Percentiles rank a stretch among this genome's conserved stretches.
Evolutionary conservation across 1,284 basidiomycete genomes (phyloP).

Genomic region (Ustilago cynodontis): DNA sequence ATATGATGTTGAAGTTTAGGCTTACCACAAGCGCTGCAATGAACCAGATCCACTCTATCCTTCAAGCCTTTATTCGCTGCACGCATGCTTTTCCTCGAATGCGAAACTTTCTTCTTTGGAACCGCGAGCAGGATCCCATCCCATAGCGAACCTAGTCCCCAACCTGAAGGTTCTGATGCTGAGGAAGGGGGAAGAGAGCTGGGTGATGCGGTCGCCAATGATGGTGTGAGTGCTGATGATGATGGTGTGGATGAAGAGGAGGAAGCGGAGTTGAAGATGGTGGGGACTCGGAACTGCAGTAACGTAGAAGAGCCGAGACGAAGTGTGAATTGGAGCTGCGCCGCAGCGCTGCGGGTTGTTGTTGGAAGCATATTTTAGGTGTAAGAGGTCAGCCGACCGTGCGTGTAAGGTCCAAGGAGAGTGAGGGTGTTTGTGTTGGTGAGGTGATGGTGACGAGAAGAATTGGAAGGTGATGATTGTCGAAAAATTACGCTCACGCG

Average conservation of each 20-base stretch:
- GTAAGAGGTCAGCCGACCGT: not conserved
- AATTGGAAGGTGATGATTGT: not conserved
- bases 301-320: not conserved
- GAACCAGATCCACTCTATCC: conserved; percentile 82
- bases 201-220: conserved; percentile 10
- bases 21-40: conserved; percentile 23
- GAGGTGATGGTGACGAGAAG: conserved; percentile 2
- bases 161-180: not conserved
- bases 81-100: conserved; percentile 94
- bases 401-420: not conserved
- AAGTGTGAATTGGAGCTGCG: conserved; percentile 11
- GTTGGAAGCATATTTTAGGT: conserved; percentile 13
- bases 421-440: not conserved
- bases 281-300: conserved; percentile 7
- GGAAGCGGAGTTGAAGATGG: not conserved
- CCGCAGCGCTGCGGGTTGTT: conserved; percentile 2
- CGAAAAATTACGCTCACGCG: conserved; percentile 3
- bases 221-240: conserved; percentile 19
- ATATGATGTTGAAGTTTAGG: conserved; percentile 75
- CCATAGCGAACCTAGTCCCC: conserved; percentile 76
- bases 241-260: not conserved
- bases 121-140: conserved; percentile 90
- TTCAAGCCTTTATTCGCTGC: conserved; percentile 93
- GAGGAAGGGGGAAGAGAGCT: not conserved
- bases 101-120: conserved; percentile 93